A percentile compares a stretch with the other conserved stretches of the same genome.
Conservation (phyloP, 2,329 filamentous ascomycete genomes). For the Phaeosphaeriaceae sp. region DNA sequence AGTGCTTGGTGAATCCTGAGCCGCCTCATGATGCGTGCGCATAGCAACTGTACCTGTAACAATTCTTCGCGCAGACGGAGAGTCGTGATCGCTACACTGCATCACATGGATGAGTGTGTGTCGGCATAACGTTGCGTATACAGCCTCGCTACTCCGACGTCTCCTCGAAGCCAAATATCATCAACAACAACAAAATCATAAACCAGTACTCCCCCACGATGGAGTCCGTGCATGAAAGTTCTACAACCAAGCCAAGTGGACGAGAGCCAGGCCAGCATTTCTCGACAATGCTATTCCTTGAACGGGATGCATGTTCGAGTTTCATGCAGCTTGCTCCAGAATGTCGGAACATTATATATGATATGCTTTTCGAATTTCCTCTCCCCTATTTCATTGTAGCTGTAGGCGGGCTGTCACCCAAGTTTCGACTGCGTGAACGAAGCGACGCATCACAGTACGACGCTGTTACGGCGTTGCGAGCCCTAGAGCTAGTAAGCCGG, state of each 20-base stretch:
- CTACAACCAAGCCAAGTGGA: background rate
- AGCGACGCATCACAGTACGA: background rate
- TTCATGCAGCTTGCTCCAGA: background rate
- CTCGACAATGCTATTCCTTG: background rate
- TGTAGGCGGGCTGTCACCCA: background rate
- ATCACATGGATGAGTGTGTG: too few relatives aligned
- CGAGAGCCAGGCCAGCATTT: background rate
- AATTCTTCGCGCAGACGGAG: too few relatives aligned
- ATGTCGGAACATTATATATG: background rate
- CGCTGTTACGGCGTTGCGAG: background rate
- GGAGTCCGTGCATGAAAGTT: too few relatives aligned
- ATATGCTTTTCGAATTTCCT: background rate
- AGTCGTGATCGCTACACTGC: too few relatives aligned
- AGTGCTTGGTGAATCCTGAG: too few relatives aligned
- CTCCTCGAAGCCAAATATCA: too few relatives aligned
- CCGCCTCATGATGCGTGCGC: too few relatives aligned
- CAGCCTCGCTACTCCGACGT: too few relatives aligned
- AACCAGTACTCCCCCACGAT: too few relatives aligned
- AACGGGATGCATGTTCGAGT: background rate
- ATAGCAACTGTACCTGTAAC: too few relatives aligned
- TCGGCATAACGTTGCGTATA: too few relatives aligned
- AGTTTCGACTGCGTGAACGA: slow-evolving; percentile 26
- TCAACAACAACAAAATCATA: too few relatives aligned
- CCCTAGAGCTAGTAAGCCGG: background rate
- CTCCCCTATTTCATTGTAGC: background rate